phyloP scores from a whole-genome alignment of 495 filamentous ascomycete genomes.

The Penicillium taxi region DNA sequence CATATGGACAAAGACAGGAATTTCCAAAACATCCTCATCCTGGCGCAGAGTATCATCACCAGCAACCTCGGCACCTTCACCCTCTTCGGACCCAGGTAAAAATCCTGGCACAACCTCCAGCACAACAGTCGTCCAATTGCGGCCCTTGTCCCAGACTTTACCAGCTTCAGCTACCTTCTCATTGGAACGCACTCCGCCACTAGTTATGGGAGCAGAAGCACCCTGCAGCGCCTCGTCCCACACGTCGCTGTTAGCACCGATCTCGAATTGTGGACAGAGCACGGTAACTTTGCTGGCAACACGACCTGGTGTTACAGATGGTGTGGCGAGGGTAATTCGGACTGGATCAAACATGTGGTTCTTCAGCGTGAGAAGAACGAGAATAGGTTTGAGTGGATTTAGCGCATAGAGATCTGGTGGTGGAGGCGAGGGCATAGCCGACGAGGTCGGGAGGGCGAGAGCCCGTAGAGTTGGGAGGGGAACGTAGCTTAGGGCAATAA shows the following conservation, averaged over 20 bases:
- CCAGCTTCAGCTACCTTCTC: conserved; percentile 73
- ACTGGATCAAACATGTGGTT: conserved; percentile 93
- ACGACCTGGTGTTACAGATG: conserved; percentile 67
- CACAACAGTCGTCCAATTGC: conserved; percentile 92
- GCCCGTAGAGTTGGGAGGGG: conserved; percentile 67
- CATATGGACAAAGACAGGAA: conserved; percentile 84
- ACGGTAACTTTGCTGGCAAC: conserved; percentile 79
- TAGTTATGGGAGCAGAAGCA: conserved; percentile 30
- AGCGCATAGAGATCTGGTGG: conserved; percentile 45
- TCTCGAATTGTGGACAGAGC: conserved; percentile 87
- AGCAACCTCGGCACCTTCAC: conserved; percentile 12
- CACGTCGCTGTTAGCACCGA: conserved; percentile 89
- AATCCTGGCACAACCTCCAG: conserved; percentile 77
- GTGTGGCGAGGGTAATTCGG: conserved; percentile 79
- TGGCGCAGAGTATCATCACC: conserved; percentile 39
- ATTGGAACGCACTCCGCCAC: conserved; percentile 30
- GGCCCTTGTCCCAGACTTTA: conserved; percentile 87
- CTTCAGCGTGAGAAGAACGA: conserved; percentile 79
- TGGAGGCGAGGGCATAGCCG: conserved; percentile 16
- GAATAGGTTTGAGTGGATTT: conserved; percentile 58
- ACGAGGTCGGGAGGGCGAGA: conserved; percentile 37
- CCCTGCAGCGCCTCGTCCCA: conserved; percentile 81
- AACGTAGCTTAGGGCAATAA: conserved; percentile 84
- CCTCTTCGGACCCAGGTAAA: conserved; percentile 24
- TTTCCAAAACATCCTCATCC: conserved; percentile 87